Conservation (phyloP, 2,329 filamentous ascomycete genomes). For the Metarhizium anisopliae region DNA sequence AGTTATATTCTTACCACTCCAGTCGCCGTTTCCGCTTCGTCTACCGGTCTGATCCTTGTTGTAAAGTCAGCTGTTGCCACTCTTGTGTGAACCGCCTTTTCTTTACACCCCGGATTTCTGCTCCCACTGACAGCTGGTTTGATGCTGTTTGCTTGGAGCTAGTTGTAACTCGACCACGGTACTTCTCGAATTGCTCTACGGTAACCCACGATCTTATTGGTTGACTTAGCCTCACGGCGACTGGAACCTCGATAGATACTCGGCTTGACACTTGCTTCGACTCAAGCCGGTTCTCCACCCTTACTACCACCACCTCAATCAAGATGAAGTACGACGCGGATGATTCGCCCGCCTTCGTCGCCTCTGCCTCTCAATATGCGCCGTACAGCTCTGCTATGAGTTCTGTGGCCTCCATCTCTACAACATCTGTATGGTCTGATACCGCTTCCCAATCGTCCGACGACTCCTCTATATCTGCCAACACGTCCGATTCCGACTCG, state of each 20-base stretch:
- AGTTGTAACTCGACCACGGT: conserved; percentile 24
- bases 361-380: conserved; percentile 33
- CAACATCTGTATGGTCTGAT: conserved; percentile 70
- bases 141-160: conserved; percentile 31
- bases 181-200: conserved; percentile 21
- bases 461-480: conserved; percentile 55
- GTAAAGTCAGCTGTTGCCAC: conserved; percentile 36
- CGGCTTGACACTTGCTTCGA: conserved; percentile 17
- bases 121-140: conserved; percentile 23
- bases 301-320: conserved; percentile 21
- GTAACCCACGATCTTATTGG: conserved; percentile 34
- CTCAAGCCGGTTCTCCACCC: conserved; percentile 19
- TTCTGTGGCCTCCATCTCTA: conserved; percentile 67
- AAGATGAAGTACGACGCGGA: conserved; percentile 52
- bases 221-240: conserved; percentile 45
- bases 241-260: conserved; percentile 32
- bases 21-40: conserved; percentile 56
- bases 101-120: conserved; percentile 27
- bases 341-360: conserved; percentile 43
- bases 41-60: conserved; percentile 49
- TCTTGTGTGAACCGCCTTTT: conserved; percentile 33
- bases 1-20: conserved; percentile 36
- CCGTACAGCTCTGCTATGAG: conserved; percentile 64
- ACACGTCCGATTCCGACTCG: conserved; percentile 46
- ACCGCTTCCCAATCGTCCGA: conserved; percentile 61